phyloP scores from a whole-genome alignment of 2,329 filamentous ascomycete genomes.

The Tolypocladium pustulatum region DNA sequence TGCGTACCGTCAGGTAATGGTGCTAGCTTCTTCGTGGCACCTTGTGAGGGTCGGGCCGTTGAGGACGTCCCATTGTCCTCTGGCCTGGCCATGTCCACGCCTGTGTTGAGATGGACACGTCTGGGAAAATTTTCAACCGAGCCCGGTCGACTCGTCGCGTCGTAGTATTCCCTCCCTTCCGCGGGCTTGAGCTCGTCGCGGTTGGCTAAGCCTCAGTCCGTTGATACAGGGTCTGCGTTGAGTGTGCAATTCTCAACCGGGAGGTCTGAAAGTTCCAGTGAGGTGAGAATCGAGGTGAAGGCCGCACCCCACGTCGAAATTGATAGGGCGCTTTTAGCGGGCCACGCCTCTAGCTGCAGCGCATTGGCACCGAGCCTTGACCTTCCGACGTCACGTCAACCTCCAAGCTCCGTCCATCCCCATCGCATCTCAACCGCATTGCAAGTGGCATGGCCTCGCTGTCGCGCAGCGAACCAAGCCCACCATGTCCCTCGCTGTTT shows the following conservation, averaged over 20 bases:
- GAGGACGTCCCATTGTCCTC: not conserved
- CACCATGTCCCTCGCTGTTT: slow-evolving; percentile 48
- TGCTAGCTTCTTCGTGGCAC: slow-evolving; percentile 19
- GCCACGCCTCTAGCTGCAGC: not conserved
- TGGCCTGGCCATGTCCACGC: not conserved
- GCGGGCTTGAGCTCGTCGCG: too few relatives aligned
- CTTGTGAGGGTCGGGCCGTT: not conserved
- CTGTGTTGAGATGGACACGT: not conserved
- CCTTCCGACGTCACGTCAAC: not conserved
- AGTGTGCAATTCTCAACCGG: not conserved
- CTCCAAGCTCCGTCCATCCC: not conserved
- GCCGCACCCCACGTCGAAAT: not conserved
- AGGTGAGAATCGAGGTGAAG: not conserved
- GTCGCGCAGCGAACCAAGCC: not conserved
- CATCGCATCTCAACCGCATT: slow-evolving; percentile 7
- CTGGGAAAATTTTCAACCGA: not conserved
- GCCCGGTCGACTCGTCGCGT: not conserved
- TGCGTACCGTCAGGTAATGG: slow-evolving; percentile 21
- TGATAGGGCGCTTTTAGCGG: not conserved
- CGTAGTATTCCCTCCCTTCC: not conserved
- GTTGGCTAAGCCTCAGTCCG: not conserved
- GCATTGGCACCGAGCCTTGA: slow-evolving; percentile 6
- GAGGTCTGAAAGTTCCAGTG: not conserved
- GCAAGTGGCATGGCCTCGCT: not conserved
- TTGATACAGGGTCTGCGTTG: not conserved